Conservation (phyloP, 352 stramenopile species). For the Phytophthora pistaciae region DNA sequence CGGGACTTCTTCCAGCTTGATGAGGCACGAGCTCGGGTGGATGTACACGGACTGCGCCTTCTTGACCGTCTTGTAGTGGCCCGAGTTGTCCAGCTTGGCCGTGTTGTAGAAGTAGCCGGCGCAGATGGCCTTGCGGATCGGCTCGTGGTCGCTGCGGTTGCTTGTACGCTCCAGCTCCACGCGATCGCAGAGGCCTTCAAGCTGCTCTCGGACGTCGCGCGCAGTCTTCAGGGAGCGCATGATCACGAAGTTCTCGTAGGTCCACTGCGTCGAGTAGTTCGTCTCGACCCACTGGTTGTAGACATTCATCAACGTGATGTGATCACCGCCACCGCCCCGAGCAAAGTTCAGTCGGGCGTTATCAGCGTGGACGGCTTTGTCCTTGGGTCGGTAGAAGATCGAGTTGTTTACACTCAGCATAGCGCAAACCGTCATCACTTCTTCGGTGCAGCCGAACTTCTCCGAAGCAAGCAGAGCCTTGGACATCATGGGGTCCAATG, state of each 20-base stretch:
- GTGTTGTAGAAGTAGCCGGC: conserved; percentile 99
- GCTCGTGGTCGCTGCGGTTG: conserved; percentile 92
- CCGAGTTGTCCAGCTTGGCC: conserved; percentile 95
- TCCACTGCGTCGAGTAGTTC: conserved; percentile 98
- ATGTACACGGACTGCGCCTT: conserved; percentile 98
- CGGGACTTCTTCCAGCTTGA: conserved; percentile 91
- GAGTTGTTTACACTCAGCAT: conserved; percentile 99
- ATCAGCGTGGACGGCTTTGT: conserved; percentile 98
- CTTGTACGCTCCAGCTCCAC: conserved; percentile 96
- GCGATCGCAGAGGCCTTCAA: conserved; percentile 98
- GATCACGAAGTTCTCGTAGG: conserved; percentile 97
- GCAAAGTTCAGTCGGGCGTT: conserved; percentile 99
- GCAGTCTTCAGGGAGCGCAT: conserved; percentile 98
- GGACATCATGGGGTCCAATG: conserved; percentile 95
- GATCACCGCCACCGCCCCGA: conserved; percentile 96
- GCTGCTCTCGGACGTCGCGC: conserved; percentile 98
- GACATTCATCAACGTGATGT: conserved; percentile 97
- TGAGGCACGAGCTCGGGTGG: conserved; percentile 98
- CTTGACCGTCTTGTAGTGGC: conserved; percentile 99
- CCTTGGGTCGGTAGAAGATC: conserved; percentile 99
- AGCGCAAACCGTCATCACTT: conserved; percentile 97
- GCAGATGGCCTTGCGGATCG: conserved; percentile 97
- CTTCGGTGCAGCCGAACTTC: conserved; percentile 92
- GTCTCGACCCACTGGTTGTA: conserved; percentile 99
- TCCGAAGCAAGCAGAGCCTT: conserved; percentile 94